phyloP scores from a whole-genome alignment of 805 yeast species.

The Sungouiella thailandica region DNA sequence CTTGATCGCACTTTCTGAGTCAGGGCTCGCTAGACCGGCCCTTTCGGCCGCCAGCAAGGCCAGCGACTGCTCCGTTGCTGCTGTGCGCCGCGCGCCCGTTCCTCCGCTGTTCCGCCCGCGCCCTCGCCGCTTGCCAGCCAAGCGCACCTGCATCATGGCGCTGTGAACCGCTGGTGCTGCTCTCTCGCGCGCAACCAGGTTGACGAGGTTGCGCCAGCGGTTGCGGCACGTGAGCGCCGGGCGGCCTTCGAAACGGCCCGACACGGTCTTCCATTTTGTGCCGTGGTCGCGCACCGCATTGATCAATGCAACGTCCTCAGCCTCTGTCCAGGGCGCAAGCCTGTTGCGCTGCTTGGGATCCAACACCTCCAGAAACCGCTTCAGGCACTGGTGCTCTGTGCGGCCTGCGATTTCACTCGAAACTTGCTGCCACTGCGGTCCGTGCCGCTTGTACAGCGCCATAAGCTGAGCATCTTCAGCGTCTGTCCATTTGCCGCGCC shows the following conservation, averaged over 20 bases:
- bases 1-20: background rate
- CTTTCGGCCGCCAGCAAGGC: background rate
- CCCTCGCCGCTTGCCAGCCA: constrained; percentile 2
- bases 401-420: constrained; percentile 73
- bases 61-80: background rate
- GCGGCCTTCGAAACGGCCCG: constrained; percentile 65
- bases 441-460: constrained; percentile 60
- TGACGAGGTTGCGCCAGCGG: constrained; percentile 84
- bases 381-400: constrained; percentile 94
- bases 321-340: constrained; percentile 70
- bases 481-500: constrained; percentile 82
- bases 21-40: background rate
- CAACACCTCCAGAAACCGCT: constrained; percentile 80
- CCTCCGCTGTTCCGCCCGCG: background rate
- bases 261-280: constrained; percentile 84
- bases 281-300: constrained; percentile 66
- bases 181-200: constrained; percentile 64
- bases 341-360: constrained; percentile 79
- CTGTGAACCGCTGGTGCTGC: constrained; percentile 50
- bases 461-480: constrained; percentile 69
- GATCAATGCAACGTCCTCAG: constrained; percentile 72
- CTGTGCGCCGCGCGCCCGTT: background rate
- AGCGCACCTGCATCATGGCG: constrained; percentile 48
- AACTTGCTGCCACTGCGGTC: constrained; percentile 84
- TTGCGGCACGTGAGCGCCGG: constrained; percentile 89